phyloP scores from a whole-genome alignment of 306 rosid genomes.

The Medicago ruthenica region DNA sequence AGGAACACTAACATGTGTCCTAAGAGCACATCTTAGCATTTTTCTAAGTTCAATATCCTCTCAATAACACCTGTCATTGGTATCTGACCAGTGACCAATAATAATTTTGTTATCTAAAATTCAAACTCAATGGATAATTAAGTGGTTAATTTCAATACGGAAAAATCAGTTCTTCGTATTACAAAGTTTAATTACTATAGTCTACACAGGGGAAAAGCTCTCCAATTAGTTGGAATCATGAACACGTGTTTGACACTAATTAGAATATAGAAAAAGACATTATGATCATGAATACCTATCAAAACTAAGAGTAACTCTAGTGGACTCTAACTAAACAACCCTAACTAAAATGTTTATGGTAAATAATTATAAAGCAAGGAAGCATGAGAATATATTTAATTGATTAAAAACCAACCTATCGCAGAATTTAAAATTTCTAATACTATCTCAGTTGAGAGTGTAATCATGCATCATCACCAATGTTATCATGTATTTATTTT shows the following conservation, averaged over 20 bases:
- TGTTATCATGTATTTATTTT: constrained; percentile 28
- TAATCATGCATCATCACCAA: constrained; percentile 38
- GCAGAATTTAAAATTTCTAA: constrained; percentile 38
- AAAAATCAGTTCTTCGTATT: no score
- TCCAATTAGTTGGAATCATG: constrained; percentile 19
- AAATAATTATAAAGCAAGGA: constrained; percentile 41
- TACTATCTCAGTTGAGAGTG: constrained; percentile 24
- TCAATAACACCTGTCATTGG: no score
- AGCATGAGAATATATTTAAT: constrained; percentile 42
- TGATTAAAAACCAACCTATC: constrained; percentile 38
- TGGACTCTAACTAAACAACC: constrained; percentile 49
- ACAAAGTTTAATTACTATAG: background rate
- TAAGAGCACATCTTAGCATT: no score
- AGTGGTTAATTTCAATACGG: no score
- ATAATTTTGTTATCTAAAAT: no score
- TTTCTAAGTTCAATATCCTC: no score
- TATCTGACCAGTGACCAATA: no score
- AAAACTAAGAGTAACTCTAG: constrained; percentile 35
- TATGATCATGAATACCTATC: constrained; percentile 18
- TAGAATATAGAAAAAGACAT: background rate
- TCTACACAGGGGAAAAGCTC: constrained; percentile 8
- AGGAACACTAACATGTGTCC: no score
- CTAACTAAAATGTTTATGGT: constrained; percentile 35
- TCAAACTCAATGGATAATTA: no score
- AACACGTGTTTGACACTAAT: constrained; percentile 39